Percentiles rank a stretch among this genome's conserved stretches.
Conservation (phyloP, 164 flowering plant genomes). For the Chloranthus sessilifolius region DNA sequence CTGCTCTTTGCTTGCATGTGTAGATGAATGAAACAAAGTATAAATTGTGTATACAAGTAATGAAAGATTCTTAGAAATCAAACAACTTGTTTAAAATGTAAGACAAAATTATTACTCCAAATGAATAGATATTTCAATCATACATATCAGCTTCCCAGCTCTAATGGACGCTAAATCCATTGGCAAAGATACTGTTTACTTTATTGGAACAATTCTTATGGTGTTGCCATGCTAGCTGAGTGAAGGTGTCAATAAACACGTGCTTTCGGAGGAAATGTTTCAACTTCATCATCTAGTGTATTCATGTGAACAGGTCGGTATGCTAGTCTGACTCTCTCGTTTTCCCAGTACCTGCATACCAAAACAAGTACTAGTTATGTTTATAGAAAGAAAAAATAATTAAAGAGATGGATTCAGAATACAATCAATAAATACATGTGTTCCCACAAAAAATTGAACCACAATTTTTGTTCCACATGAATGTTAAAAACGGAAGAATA, state of each 20-base stretch:
- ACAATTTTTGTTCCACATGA: too few relatives aligned
- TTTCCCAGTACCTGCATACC: constrained; percentile 75
- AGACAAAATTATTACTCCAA: constrained; percentile 1
- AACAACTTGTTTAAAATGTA: not conserved
- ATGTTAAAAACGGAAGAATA: too few relatives aligned
- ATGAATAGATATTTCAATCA: not conserved
- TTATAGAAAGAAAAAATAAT: not conserved
- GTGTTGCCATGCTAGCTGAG: not conserved
- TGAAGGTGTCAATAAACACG: constrained; percentile 56
- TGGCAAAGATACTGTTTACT: constrained; percentile 6
- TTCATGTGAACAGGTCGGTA: constrained; percentile 95
- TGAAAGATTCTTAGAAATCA: too few relatives aligned
- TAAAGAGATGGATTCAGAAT: constrained; percentile 3
- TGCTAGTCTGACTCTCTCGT: constrained; percentile 73
- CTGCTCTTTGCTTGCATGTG: not conserved
- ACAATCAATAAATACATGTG: too few relatives aligned
- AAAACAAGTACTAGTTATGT: not conserved
- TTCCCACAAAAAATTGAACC: too few relatives aligned
- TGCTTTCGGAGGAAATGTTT: constrained; percentile 95
- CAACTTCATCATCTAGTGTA: constrained; percentile 85
- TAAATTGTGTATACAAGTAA: not conserved
- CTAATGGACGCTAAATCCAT: constrained; percentile 3
- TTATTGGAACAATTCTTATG: constrained; percentile 9
- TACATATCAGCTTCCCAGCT: constrained; percentile 10
- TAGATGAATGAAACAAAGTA: not conserved